Percentiles rank a stretch among this genome's conserved stretches.
Evolutionary conservation across 192 early-diverging fungal genomes (phyloP).

Genomic region (Entomortierella lignicola): DNA sequence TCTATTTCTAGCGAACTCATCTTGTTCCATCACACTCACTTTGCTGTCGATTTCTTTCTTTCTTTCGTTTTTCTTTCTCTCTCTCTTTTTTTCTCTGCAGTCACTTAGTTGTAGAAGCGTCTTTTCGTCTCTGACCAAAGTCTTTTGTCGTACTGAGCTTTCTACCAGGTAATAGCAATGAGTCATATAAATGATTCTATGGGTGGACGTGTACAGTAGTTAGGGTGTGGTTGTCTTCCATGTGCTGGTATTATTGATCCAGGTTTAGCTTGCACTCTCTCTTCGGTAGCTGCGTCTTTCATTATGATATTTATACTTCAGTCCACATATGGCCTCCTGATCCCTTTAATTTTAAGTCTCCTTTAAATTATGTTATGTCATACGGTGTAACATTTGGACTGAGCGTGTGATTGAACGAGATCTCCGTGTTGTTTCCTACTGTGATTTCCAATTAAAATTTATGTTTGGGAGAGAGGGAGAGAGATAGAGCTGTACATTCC

Average conservation of each 20-base stretch:
- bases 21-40: background rate
- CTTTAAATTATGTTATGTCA: background rate
- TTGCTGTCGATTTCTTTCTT: background rate
- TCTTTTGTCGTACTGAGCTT: background rate
- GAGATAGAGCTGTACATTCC: too few relatives aligned
- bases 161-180: background rate
- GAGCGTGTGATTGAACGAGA: background rate
- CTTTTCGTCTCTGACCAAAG: background rate
- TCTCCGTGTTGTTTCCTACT: conserved; percentile 14
- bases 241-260: background rate
- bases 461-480: too few relatives aligned
- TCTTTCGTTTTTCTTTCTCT: background rate
- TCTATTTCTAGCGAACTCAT: too few relatives aligned
- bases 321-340: background rate
- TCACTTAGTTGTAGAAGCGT: background rate
- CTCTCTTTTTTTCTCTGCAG: background rate
- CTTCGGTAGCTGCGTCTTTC: too few relatives aligned
- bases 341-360: conserved; percentile 23
- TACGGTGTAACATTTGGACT: background rate
- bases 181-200: background rate
- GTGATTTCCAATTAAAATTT: background rate
- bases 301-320: conserved; percentile 4
- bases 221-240: background rate
- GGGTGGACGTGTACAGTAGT: background rate
- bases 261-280: background rate